Evolutionary conservation across 2,329 filamentous ascomycete genomes (phyloP), one percentile per base, ranked within the genome.

Genomic region (Colletotrichum tabaci): DNA sequence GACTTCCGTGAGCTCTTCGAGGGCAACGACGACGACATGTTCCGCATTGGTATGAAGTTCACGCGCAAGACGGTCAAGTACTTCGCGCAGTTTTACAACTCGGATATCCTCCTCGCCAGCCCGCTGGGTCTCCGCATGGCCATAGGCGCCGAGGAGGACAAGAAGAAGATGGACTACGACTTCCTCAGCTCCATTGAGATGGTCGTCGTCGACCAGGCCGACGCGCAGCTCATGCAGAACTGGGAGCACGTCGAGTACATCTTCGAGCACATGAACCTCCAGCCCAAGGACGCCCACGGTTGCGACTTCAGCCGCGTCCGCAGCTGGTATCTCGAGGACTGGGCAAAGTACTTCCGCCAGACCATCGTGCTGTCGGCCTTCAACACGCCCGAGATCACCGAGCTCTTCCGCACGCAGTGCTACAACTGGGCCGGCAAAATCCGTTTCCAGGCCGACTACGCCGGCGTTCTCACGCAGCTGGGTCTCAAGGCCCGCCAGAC

Each of bases 21-120:
- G 73, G 96, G 96, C 71, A 98, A 98, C 79, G 94, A 98, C 79
- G 96, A 98, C 79, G 96, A 99, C 83, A 96, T 97, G 89, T 99
- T 98, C 84, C 91, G 96, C 3, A 86, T 98, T 2, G 96, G 96
- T n/a, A 83, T 99, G 79, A 99, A 98, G 82, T 97, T 99, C 80
- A 98, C 96, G 0, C 90, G 96, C 73, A 98, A 98, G 83, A 97
- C 95, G 0, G 87, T 98, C 79, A 98, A 98, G 80, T 96, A 93
- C 80, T 99, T 97, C 84, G 89, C 96, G 0, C 93, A 95, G 73
- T 99, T 99, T 81, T 98, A 98, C 85, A 96, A 93, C 80, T 98
- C 95, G 12, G 96, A 99, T 80, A 95, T 99, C 74, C 94, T 99
- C 66, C 87, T 99, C 65, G 95, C 94, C 26, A 97, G 94, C 75